Conservation (phyloP, 1,284 basidiomycete species). For the Pseudozyma sp. region DNA sequence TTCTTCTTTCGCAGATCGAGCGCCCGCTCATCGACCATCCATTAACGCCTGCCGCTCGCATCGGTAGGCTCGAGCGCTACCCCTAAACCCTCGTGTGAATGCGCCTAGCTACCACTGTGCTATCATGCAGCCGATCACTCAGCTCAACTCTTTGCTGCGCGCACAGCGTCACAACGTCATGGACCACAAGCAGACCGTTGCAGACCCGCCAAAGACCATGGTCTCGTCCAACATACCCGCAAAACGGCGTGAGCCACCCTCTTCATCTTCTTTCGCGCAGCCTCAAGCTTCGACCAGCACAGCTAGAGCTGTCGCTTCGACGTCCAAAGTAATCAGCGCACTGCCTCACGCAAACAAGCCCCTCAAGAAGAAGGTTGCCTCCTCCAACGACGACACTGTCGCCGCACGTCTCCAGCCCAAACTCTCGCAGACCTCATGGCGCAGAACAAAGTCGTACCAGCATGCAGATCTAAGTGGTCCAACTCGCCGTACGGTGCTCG, state of each 20-base stretch:
- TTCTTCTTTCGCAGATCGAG: too few species aligned
- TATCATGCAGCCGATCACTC: conserved; percentile 33
- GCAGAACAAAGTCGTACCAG: conserved; percentile 43
- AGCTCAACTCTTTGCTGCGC: conserved; percentile 21
- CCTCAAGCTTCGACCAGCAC: conserved; percentile 19
- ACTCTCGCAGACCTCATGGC: conserved; percentile 37
- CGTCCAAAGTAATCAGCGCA: neutral
- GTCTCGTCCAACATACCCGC: conserved; percentile 10
- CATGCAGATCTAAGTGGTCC: conserved; percentile 37
- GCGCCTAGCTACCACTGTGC: neutral
- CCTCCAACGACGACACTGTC: conserved; percentile 37
- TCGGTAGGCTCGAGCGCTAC: conserved; percentile 17
- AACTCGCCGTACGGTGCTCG: conserved; percentile 53
- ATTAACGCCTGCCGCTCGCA: neutral
- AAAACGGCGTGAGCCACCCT: conserved; percentile 32
- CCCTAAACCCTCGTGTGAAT: neutral
- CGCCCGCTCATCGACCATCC: neutral
- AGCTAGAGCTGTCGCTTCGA: neutral
- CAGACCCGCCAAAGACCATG: conserved; percentile 2
- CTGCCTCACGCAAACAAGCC: conserved; percentile 7
- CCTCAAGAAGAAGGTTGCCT: conserved; percentile 30
- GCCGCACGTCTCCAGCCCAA: conserved; percentile 43
- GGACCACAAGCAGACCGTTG: neutral
- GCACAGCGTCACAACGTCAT: conserved; percentile 4
- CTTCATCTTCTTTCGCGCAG: conserved; percentile 15